Percentiles rank a stretch among this genome's conserved stretches.
Conservation (phyloP, 2,329 filamentous ascomycete species). For the Hypoxylon sp. region DNA sequence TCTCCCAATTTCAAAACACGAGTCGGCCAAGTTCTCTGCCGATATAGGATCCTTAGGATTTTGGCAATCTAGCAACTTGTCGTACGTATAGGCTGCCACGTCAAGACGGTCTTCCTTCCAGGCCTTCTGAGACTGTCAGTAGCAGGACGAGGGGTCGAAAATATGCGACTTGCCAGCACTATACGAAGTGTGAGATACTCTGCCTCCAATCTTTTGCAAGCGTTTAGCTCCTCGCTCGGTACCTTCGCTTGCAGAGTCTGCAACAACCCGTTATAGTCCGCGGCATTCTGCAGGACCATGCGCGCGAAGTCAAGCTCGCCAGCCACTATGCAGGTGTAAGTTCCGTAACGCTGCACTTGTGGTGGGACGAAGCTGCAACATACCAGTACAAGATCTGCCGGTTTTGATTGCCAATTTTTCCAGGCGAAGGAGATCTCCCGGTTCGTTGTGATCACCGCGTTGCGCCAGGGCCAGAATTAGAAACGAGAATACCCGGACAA, state of each 20-base stretch:
- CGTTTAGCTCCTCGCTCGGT: slow-evolving; percentile 52
- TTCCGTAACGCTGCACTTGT: slow-evolving; percentile 18
- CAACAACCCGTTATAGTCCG: slow-evolving; percentile 66
- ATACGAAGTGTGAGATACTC: slow-evolving; percentile 78
- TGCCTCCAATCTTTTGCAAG: slow-evolving; percentile 61
- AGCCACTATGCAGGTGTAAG: slow-evolving; percentile 58
- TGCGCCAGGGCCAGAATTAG: slow-evolving; percentile 74
- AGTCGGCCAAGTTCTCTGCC: slow-evolving; percentile 75
- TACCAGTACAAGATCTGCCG: slow-evolving; percentile 74
- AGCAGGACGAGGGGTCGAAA: slow-evolving; percentile 32
- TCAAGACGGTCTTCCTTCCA: slow-evolving; percentile 82
- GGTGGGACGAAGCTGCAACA: slow-evolving; percentile 51
- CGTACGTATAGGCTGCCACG: slow-evolving; percentile 83
- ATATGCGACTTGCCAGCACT: slow-evolving; percentile 69
- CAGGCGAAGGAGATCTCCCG: slow-evolving; percentile 67
- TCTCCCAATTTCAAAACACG: slow-evolving; percentile 81
- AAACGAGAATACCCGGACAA: slow-evolving; percentile 72
- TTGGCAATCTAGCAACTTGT: slow-evolving; percentile 65
- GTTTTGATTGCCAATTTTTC: slow-evolving; percentile 76
- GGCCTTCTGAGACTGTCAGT: slow-evolving; percentile 64
- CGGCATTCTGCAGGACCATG: slow-evolving; percentile 74
- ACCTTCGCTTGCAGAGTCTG: slow-evolving; percentile 51
- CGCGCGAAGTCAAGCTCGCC: slow-evolving; percentile 71
- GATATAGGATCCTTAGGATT: slow-evolving; percentile 62
- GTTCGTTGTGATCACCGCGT: slow-evolving; percentile 48